Evolutionary conservation across 345 rosid species (phyloP).

Genomic region (Iberis pinnata): DNA sequence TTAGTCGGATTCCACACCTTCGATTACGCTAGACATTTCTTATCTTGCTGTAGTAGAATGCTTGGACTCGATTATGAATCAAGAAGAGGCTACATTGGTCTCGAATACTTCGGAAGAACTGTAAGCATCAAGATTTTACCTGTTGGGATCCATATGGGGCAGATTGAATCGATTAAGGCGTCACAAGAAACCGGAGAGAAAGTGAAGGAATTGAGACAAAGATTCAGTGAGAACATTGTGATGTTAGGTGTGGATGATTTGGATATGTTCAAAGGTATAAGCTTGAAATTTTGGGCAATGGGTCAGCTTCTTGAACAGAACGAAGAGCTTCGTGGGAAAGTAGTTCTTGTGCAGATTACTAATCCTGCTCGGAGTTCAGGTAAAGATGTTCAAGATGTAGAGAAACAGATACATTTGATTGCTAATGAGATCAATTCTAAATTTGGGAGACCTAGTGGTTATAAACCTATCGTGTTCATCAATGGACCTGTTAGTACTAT

Average conservation of each 20-base stretch:
- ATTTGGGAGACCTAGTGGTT: slow-evolving; percentile 50
- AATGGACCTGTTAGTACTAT: slow-evolving; percentile 46
- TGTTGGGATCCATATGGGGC: slow-evolving; percentile 64
- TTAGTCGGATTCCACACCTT: slow-evolving; percentile 71
- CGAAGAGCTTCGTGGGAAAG: slow-evolving; percentile 38
- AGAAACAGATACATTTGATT: slow-evolving; percentile 33
- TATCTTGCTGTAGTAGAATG: slow-evolving; percentile 73
- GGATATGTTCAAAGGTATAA: slow-evolving; percentile 65
- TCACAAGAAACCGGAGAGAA: slow-evolving; percentile 30
- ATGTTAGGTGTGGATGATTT: slow-evolving; percentile 74
- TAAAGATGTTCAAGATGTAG: slow-evolving; percentile 56
- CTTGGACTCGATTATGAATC: slow-evolving; percentile 69
- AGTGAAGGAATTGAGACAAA: slow-evolving; percentile 50
- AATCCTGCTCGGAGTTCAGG: slow-evolving; percentile 76
- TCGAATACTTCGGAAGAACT: slow-evolving; percentile 65
- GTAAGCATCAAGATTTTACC: slow-evolving; percentile 68
- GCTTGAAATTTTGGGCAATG: slow-evolving; percentile 59
- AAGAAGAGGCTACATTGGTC: slow-evolving; percentile 69
- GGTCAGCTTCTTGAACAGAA: slow-evolving; percentile 47
- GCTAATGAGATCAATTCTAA: slow-evolving; percentile 44
- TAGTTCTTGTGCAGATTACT: slow-evolving; percentile 57
- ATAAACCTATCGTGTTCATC: slow-evolving; percentile 53
- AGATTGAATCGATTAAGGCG: slow-evolving; percentile 41
- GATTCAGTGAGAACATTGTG: slow-evolving; percentile 41
- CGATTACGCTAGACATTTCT: slow-evolving; percentile 77